Base-by-base conservation (phyloP, 768 basidiomycete species). In the Postia placenta region DNA sequence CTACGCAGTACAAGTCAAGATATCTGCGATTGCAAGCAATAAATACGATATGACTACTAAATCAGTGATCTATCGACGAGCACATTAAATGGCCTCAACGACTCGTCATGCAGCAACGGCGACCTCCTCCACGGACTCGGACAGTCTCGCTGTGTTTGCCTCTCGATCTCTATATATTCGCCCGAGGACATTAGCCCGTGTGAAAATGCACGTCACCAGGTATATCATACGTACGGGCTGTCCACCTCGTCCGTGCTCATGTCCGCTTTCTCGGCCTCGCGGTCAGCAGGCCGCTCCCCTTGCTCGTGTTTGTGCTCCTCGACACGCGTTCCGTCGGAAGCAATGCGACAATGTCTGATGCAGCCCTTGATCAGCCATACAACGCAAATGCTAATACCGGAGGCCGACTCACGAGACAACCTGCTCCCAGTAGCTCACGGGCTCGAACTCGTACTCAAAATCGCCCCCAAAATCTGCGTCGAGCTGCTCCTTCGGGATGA, bases 391-490 rank as follows among this genome's bases (percentile, higher is more conserved):
- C 19, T 17, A 24, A 35, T 41, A 39, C 11, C 11, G 38, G 20
- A 17, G 19, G 14, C 6, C 5, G 6, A 69, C 76, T 52, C 67
- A 88, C 85, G 75, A 67, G 36, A 87, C 73, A 22, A 92, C 73
- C 57, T 86, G 83, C 51, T 83, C 74, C 91, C 91, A 93, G 62
- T 92, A 92, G 30, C 69, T 75, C 28, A 78, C 71, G 12, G 79
- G 74, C 49, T 92, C 83, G 61, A 86, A 93, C 57, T 87, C 74
- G 54, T 75, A 90, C 49, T 78, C 75, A 63, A 81, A 79, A 2
- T 82, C 75, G 1, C 91, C 91, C 12, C 88, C 90, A 62, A 92
- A 91, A 55, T 87, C 87, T 1, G 81, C 77, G 60, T 92, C 90
- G 7, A 93, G 77, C 48, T 93, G 91, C 3, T 76, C 75, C 5